Evolutionary conservation across 169 alveolate species (phyloP), one percentile per base, ranked within the genome.

Genomic region (Plasmodium gonderi): DNA sequence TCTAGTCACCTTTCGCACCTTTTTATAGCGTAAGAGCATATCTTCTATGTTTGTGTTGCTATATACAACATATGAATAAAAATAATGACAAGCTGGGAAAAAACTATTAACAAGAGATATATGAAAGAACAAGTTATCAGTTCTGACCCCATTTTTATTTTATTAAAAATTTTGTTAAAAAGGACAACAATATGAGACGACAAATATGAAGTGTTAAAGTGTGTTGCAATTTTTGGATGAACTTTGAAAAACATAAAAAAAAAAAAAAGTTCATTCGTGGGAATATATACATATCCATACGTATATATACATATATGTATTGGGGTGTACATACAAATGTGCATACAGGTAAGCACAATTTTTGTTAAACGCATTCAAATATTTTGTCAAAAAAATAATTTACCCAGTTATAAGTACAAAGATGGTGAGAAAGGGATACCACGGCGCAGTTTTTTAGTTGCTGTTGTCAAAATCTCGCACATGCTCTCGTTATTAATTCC

Each of bases 351-450:
- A n/a, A n/a, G n/a, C n/a, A n/a, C n/a, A n/a, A n/a, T n/a, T n/a
- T n/a, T n/a, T n/a, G n/a, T n/a, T n/a, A n/a, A 68, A 49, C 14
- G 54, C 14, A 2, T 14, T 17, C 4, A 44, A 9, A 51, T 40
- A 23, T 14, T 38, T 8, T 11, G 49, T 29, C 17, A 47, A 6
- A 31, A 20, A 80, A 65, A 80, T 51, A 82, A 82, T 20, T 45
- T 12, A 54, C 51, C 31, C 9, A 17, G 67, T 90, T 92, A 95
- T 67, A 96, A 90, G 95, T 98, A 99, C 83, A 99, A 97, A 74
- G 99, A 98, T 9, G 99, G 99, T 8, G 99, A 98, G 95, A 99
- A 99, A 42, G 99, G 99, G 68, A 99, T 99, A 47, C 99, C 99
- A 79, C 99, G 98, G 94, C 98, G 98, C 17, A 99, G 96, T 75